Base-by-base conservation (phyloP, 176 grass and related monocot species). In the Hordeum vulgare region DNA sequence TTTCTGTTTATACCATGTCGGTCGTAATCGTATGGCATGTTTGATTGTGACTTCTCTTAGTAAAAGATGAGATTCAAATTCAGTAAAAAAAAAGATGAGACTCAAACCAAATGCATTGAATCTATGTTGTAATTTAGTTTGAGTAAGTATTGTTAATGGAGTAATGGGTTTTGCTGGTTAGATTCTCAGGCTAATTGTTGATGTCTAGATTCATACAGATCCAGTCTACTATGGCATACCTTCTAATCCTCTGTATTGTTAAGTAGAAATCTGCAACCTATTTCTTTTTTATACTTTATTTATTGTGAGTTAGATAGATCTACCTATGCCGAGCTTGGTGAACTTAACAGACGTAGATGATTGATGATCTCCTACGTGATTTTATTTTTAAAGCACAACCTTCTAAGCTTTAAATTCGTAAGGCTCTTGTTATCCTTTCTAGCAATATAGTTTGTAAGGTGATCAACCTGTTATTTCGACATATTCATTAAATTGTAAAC, bases 21-120 rank as follows among this genome's bases (percentile, higher is more conserved):
- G 24, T 7, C 23, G 64, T 74, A 14, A n/a, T 23, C 15, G 0
- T 20, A 10, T 74, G 15, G 41, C 27, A 17, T 56, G 15, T 14
- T 60, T 75, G 8, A 37, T 75, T 88, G 41, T 75, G 15, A 39
- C 12, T 75, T 80, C 58, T 51, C 25, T 21, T 80, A 60, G 60
- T 65, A 36, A 26, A 63, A 58, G 4, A 18, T 84, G 11, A 80
- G 25, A 66, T 34, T 25, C 25, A 61, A 70, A 85, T n/a, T n/a
- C n/a, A n/a, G n/a, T n/a, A n/a, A n/a, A n/a, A n/a, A n/a, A 36
- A 26, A 63, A 58, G 4, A 18, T 84, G 11, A 80, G 25, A 66
- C 44, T 25, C 25, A 61, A 70, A 85, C 31, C 12, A 70, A 76
- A 54, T 85, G 70, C 40, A 54, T 7, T 62, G 58, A 76, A 81